Conservation (phyloP, 139 green algal species). For the Chlorella sp. region DNA sequence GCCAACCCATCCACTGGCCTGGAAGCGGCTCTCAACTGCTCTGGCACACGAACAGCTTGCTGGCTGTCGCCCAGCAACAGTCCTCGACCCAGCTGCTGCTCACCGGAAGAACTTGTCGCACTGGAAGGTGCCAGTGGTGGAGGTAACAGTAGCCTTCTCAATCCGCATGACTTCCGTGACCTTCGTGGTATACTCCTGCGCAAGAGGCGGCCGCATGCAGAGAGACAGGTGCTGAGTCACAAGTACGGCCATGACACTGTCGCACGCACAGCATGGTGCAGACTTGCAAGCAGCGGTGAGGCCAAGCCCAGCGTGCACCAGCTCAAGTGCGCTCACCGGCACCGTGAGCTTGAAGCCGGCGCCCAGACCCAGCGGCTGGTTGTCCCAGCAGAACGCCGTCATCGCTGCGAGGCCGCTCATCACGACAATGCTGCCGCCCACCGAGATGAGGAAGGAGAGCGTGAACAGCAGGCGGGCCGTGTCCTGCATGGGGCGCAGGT, state of each 20-base stretch:
- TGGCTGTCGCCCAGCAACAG: too few relatives aligned
- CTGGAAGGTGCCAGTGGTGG: not conserved
- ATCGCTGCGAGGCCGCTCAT: not conserved
- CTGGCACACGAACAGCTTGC: too few relatives aligned
- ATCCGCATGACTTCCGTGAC: slow-evolving; percentile 12
- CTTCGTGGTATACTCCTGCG: not conserved
- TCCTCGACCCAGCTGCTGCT: too few relatives aligned
- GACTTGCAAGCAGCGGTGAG: not conserved
- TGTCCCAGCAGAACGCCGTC: slow-evolving; percentile 5
- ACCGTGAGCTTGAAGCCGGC: slow-evolving; percentile 6
- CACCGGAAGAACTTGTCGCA: slow-evolving; percentile 20
- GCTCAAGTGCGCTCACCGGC: too few relatives aligned
- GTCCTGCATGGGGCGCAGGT: not conserved
- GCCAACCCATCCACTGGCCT: too few relatives aligned
- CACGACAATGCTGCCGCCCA: not conserved
- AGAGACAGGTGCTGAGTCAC: not conserved
- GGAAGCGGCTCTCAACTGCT: too few relatives aligned
- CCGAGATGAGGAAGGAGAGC: not conserved
- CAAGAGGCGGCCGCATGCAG: too few relatives aligned
- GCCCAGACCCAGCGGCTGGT: slow-evolving; percentile 13
- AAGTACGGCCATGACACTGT: too few relatives aligned
- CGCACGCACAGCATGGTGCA: too few relatives aligned
- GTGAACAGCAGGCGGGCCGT: not conserved
- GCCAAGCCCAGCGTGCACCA: not conserved
- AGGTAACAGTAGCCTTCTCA: not conserved